These are phyloP conservation scores for Exophiala oligosperma DNA, from an alignment of 2,329 filamentous ascomycete genomes.

Conservation along the genomic window DNA sequence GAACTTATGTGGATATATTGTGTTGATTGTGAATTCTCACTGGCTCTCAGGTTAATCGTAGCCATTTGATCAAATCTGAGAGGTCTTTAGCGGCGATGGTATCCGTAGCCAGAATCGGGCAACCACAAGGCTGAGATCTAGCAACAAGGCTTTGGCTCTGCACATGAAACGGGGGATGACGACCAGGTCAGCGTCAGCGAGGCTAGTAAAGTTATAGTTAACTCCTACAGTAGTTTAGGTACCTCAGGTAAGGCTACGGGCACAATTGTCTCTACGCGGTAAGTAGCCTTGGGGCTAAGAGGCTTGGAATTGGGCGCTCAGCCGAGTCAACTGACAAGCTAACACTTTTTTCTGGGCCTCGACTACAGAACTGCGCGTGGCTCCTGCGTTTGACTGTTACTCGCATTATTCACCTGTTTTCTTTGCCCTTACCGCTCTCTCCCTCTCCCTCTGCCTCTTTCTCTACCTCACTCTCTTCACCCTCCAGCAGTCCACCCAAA, in stretches of 20 bases:
- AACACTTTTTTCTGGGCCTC: background rate
- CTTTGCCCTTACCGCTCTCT: conserved; percentile 1
- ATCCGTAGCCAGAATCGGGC: no score
- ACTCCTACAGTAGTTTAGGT: no score
- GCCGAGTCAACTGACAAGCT: background rate
- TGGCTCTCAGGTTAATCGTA: no score
- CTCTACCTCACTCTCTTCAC: conserved; percentile 26
- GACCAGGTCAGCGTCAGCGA: no score
- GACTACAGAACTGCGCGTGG: background rate
- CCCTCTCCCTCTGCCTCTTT: conserved; percentile 26
- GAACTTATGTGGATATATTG: no score
- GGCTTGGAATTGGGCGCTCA: background rate
- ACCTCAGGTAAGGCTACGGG: no score
- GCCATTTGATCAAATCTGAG: no score
- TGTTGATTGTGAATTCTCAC: no score
- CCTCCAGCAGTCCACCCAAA: conserved; percentile 31
- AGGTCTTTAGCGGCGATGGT: no score
- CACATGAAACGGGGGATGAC: background rate
- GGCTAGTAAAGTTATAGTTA: no score
- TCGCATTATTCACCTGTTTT: conserved; percentile 7
- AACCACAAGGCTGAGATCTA: background rate
- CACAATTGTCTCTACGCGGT: no score
- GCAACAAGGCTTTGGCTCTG: background rate
- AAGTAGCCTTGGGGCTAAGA: background rate
- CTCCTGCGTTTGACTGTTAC: background rate